Percentiles rank a stretch among this genome's conserved stretches.
phyloP scores from a whole-genome alignment of 805 yeast species.

The Deakozyma indianensis region DNA sequence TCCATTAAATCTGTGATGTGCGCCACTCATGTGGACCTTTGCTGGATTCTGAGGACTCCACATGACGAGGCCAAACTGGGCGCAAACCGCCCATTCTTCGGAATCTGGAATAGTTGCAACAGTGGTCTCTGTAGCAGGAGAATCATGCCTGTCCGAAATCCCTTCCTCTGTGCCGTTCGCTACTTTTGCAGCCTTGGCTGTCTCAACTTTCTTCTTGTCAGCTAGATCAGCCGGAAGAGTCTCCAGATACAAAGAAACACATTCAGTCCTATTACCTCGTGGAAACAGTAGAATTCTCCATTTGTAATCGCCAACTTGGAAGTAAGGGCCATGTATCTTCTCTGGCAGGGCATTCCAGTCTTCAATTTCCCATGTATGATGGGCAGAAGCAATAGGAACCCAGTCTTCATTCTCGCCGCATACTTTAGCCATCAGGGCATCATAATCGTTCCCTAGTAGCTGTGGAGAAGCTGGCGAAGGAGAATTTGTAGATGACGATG shows the following conservation, averaged over 20 bases:
- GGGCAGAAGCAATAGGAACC: conserved; percentile 2
- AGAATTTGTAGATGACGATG: neutral
- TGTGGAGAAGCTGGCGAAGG: neutral
- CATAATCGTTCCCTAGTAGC: neutral
- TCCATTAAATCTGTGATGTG: conserved; percentile 65
- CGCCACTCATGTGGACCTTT: conserved; percentile 42
- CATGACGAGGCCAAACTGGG: conserved; percentile 71
- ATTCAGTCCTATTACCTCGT: conserved; percentile 45
- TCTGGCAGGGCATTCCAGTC: conserved; percentile 24
- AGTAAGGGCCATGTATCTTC: conserved; percentile 19
- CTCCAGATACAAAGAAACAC: conserved; percentile 65
- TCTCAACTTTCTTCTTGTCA: conserved; percentile 12
- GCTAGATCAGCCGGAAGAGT: conserved; percentile 29
- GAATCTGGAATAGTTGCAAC: conserved; percentile 5
- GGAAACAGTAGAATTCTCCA: conserved; percentile 61
- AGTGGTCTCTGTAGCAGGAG: neutral
- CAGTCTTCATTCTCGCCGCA: conserved; percentile 1
- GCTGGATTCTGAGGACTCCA: conserved; percentile 68
- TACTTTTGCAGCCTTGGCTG: neutral
- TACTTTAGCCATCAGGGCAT: neutral
- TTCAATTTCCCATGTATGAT: conserved; percentile 21
- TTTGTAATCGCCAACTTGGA: conserved; percentile 18
- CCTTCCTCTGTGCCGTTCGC: no score
- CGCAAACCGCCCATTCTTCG: conserved; percentile 70
- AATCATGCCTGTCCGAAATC: conserved; percentile 1